Percentiles rank a stretch among this genome's conserved stretches.
Conservation (phyloP, 106 monocot species). For the Dactylorhiza incarnata region DNA sequence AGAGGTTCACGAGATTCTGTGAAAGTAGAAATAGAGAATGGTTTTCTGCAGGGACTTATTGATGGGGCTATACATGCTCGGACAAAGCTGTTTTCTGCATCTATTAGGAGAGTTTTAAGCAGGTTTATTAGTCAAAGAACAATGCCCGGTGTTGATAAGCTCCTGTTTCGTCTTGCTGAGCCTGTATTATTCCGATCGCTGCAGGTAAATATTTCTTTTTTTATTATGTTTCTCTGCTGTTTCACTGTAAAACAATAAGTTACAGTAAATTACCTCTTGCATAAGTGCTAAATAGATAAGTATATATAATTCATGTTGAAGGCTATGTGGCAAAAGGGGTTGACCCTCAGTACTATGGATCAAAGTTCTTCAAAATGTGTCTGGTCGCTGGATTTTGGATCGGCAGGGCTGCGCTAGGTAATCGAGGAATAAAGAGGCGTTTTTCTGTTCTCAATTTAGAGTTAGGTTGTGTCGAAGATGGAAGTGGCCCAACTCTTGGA, state of each 20-base stretch:
- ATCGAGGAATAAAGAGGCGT: too few relatives aligned
- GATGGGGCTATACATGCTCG: slow-evolving; percentile 70
- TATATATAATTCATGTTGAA: too few relatives aligned
- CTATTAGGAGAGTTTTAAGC: slow-evolving; percentile 65
- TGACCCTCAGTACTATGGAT: too few relatives aligned
- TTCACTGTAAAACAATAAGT: background rate
- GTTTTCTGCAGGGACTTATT: slow-evolving; percentile 75
- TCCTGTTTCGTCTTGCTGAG: slow-evolving; percentile 68
- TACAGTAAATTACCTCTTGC: background rate
- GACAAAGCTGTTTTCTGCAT: slow-evolving; percentile 40
- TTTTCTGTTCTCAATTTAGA: too few relatives aligned
- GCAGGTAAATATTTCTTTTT: slow-evolving; percentile 40
- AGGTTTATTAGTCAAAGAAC: slow-evolving; percentile 74
- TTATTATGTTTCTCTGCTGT: background rate
- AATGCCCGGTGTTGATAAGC: slow-evolving; percentile 79
- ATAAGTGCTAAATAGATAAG: background rate
- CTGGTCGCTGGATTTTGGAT: too few relatives aligned
- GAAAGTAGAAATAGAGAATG: slow-evolving; percentile 61
- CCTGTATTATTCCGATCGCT: slow-evolving; percentile 92
- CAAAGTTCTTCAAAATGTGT: too few relatives aligned
- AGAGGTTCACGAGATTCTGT: slow-evolving; percentile 35
- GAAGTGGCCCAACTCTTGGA: too few relatives aligned
- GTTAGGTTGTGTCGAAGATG: too few relatives aligned
- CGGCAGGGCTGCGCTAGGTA: too few relatives aligned
- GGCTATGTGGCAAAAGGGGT: too few relatives aligned